Evolutionary conservation across 176 grass and related monocot genomes (phyloP), one percentile per base, ranked within the genome.

Genomic region (Rhipidocladum racemiflorum): DNA sequence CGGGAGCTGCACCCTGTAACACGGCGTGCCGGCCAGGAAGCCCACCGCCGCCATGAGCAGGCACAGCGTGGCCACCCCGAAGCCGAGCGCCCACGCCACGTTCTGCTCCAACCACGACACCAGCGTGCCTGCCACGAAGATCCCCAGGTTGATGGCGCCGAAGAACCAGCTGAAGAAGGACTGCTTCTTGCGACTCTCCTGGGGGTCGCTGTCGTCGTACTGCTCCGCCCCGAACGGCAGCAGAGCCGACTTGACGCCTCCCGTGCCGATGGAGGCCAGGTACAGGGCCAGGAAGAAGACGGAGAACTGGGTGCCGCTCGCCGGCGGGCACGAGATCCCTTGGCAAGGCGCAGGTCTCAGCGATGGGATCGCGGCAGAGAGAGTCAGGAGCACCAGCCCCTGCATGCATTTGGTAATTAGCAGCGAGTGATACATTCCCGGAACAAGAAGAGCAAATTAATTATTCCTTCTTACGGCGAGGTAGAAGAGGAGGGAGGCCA

Each of bases 221-320:
- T 97, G 93, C 68, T 97, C 93, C 29, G 93, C 93, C 5, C 93
- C 93, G 71, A 97, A 93, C 8, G 93, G 93, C 17, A 97, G 90
- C 57, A 97, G 85, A 7, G 91, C 78, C 13, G 93, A 92, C 84
- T 90, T 90, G 61, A 88, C 84, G 6, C 93, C 93, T 2, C 93
- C 93, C 51, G 87, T 91, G 23, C 91, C 93, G 80, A 97, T 24
- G 51, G 93, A 92, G 61, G 87, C 83, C 35, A 97, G 80, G 80
- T 97, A 97, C 15, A 97, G 83, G 1, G 91, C 88, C 14, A 72
- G 46, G 70, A 93, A 93, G 80, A 97, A 93, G 38, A 93, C 79
- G 24, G 85, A 78, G 76, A 86, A 87, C 61, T 93, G 90, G 24
- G 57, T 49, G 70, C 51, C 65, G 56, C 15, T 73, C 44, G 93